Evolutionary conservation across 1,284 basidiomycete genomes (phyloP).

Genomic region (Cryptococcus deneoformans): DNA sequence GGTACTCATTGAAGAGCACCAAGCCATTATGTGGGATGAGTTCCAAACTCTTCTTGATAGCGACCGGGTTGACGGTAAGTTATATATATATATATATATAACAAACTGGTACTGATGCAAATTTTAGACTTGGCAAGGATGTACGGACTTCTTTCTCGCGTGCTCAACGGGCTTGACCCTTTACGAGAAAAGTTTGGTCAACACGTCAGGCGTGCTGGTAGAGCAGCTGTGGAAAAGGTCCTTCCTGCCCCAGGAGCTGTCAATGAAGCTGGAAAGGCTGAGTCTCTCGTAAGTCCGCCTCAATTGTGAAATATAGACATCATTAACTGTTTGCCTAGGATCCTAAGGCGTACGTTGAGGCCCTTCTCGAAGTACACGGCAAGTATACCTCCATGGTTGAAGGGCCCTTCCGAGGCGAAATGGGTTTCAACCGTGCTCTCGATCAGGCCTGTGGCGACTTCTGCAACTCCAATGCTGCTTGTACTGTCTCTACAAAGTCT

Average conservation of each 20-base stretch:
- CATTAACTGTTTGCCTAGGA: conserved; percentile 39
- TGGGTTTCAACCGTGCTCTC: conserved; percentile 90
- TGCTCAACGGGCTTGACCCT: conserved; percentile 87
- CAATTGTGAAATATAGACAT: background rate
- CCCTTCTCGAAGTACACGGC: conserved; percentile 83
- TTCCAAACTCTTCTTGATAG: conserved; percentile 91
- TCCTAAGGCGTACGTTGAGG: conserved; percentile 92
- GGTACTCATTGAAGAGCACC: conserved; percentile 86
- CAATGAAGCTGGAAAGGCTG: conserved; percentile 57
- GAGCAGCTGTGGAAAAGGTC: conserved; percentile 79
- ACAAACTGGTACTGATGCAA: background rate
- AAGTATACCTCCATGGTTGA: conserved; percentile 91
- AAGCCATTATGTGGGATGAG: conserved; percentile 86
- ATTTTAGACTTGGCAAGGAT: conserved; percentile 78
- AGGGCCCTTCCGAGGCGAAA: conserved; percentile 88
- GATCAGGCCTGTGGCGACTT: conserved; percentile 96
- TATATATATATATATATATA: background rate
- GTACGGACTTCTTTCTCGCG: conserved; percentile 88
- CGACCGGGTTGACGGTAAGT: conserved; percentile 73
- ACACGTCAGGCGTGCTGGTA: conserved; percentile 88
- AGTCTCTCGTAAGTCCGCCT: conserved; percentile 53
- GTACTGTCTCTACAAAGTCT: conserved; percentile 81
- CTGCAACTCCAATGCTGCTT: conserved; percentile 91
- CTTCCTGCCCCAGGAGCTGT: conserved; percentile 57
- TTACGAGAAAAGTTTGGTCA: conserved; percentile 89